phyloP scores from a whole-genome alignment of 441 rosid species.

The Brassica hybrid region DNA sequence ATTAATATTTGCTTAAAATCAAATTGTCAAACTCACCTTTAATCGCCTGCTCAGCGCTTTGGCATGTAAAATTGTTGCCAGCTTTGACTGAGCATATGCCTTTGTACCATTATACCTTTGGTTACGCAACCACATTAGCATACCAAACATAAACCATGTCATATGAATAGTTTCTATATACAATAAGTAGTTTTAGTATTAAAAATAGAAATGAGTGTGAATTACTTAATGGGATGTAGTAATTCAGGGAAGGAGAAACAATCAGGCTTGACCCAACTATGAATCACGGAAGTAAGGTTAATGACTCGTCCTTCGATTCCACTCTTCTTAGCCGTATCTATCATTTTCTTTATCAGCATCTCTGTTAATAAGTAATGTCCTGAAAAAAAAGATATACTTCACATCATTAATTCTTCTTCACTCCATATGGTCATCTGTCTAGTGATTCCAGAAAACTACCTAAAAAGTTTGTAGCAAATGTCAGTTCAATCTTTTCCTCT shows the following conservation, averaged over 20 bases:
- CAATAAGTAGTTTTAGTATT: not conserved
- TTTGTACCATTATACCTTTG: slow-evolving; percentile 77
- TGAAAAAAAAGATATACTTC: slow-evolving; percentile 42
- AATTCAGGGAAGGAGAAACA: slow-evolving; percentile 64
- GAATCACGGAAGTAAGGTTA: slow-evolving; percentile 88
- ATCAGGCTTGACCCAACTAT: slow-evolving; percentile 77
- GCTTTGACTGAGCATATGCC: slow-evolving; percentile 87
- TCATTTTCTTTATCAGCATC: slow-evolving; percentile 74
- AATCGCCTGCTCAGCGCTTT: slow-evolving; percentile 76
- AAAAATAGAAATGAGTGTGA: not conserved
- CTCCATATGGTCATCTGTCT: not conserved
- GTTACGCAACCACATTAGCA: not conserved
- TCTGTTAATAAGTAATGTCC: slow-evolving; percentile 92
- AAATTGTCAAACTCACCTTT: too few relatives aligned
- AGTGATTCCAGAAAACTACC: slow-evolving; percentile 51
- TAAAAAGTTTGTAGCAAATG: slow-evolving; percentile 86
- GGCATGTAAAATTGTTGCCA: slow-evolving; percentile 83
- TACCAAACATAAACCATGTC: not conserved
- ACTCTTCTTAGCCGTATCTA: slow-evolving; percentile 68
- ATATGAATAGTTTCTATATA: slow-evolving; percentile 2
- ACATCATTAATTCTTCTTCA: slow-evolving; percentile 14
- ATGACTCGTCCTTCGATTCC: slow-evolving; percentile 85
- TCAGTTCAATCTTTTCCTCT: slow-evolving; percentile 91
- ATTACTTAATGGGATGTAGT: slow-evolving; percentile 74
- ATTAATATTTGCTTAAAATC: too few relatives aligned